Evolutionary conservation across 768 basidiomycete genomes (phyloP).

Genomic region (Collybia sp.): DNA sequence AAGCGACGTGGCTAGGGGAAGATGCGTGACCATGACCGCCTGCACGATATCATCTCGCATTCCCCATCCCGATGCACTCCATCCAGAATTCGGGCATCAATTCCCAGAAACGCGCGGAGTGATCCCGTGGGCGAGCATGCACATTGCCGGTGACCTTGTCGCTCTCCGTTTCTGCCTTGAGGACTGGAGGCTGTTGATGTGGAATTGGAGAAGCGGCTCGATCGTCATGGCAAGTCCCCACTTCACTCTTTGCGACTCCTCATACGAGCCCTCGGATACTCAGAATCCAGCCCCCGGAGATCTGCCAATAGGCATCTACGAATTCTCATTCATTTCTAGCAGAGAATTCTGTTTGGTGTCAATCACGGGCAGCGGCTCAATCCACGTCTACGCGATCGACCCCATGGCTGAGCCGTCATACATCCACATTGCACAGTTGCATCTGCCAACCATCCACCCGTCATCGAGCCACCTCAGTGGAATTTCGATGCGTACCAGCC

Average conservation of each 20-base stretch:
- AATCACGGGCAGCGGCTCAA: constrained; percentile 22
- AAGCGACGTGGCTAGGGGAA: no score
- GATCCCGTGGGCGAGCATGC: constrained; percentile 31
- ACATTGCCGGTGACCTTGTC: no score
- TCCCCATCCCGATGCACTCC: constrained; percentile 36
- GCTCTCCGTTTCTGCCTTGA: constrained; percentile 30
- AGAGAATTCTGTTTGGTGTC: constrained; percentile 40
- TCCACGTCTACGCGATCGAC: constrained; percentile 39
- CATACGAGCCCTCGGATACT: neutral
- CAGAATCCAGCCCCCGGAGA: constrained; percentile 21
- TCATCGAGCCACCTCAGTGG: constrained; percentile 9
- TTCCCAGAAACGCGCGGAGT: constrained; percentile 16
- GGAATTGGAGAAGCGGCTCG: no score
- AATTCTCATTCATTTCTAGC: constrained; percentile 43
- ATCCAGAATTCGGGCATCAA: constrained; percentile 19
- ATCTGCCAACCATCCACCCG: constrained; percentile 7
- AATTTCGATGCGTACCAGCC: constrained; percentile 32
- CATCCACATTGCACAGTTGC: no score
- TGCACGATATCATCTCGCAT: constrained; percentile 37
- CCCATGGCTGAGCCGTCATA: no score
- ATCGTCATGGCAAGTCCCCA: constrained; percentile 41
- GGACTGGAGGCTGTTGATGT: constrained; percentile 30
- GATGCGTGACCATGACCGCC: constrained; percentile 28
- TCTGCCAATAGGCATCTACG: constrained; percentile 25
- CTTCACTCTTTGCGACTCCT: no score